Conservation (phyloP, 352 stramenopile genomes). For the Phytophthora niederhauseri region DNA sequence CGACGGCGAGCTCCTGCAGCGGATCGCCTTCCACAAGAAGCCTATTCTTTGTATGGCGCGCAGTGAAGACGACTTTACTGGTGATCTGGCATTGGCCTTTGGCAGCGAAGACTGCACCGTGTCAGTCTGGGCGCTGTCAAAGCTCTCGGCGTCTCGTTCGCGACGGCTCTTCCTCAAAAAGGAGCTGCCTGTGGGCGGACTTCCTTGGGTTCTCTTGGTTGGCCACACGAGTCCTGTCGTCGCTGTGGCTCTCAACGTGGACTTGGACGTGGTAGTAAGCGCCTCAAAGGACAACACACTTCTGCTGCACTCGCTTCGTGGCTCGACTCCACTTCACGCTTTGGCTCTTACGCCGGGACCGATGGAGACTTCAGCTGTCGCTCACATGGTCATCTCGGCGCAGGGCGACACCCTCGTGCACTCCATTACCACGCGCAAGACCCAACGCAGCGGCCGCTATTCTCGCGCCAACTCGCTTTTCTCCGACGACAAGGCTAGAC, state of each 20-base stretch:
- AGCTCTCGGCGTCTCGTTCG: constrained; percentile 75
- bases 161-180: constrained; percentile 89
- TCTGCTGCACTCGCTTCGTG: constrained; percentile 77
- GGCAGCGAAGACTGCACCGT: constrained; percentile 88
- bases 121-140: constrained; percentile 87
- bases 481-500: constrained; percentile 49
- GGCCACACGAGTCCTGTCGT: constrained; percentile 82
- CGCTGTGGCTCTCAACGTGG: constrained; percentile 80
- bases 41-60: constrained; percentile 86
- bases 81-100: constrained; percentile 83
- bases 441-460: constrained; percentile 38
- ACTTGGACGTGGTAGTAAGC: constrained; percentile 84
- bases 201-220: constrained; percentile 82
- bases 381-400: constrained; percentile 77
- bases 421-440: constrained; percentile 52
- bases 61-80: constrained; percentile 87
- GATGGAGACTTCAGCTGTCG: constrained; percentile 55
- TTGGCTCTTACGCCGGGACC: constrained; percentile 61
- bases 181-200: constrained; percentile 73
- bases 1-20: constrained; percentile 83
- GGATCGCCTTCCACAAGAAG: constrained; percentile 90
- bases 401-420: constrained; percentile 79
- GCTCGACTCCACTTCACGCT: constrained; percentile 73
- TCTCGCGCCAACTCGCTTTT: constrained; percentile 49
- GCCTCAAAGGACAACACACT: constrained; percentile 78